Evolutionary conservation across 2,329 filamentous ascomycete species (phyloP).

Genomic region (Elsinoe australis): DNA sequence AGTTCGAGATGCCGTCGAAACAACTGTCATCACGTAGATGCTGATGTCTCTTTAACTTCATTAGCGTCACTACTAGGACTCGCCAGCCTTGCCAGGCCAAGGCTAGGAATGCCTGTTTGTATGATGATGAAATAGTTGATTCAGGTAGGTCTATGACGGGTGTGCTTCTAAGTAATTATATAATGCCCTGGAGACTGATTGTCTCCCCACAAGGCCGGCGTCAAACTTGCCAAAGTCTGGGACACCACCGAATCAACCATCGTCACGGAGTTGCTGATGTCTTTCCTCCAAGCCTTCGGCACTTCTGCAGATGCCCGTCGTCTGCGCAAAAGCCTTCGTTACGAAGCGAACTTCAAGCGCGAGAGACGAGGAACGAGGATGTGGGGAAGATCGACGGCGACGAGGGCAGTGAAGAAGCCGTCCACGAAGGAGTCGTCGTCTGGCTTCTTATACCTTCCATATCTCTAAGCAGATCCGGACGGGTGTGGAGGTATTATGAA

Average conservation of each 20-base stretch:
- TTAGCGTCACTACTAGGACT: slow-evolving; percentile 48
- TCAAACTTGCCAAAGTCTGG: too few species aligned
- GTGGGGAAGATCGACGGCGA: slow-evolving; percentile 64
- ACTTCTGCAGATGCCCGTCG: too few species aligned
- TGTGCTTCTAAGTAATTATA: too few species aligned
- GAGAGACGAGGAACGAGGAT: slow-evolving; percentile 69
- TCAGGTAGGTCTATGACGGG: too few species aligned
- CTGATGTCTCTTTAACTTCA: slow-evolving; percentile 57
- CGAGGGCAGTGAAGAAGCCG: slow-evolving; percentile 69
- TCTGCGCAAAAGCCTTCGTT: too few species aligned
- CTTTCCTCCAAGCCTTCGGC: too few species aligned
- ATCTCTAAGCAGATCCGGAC: slow-evolving; percentile 79
- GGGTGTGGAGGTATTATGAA: slow-evolving; percentile 94
- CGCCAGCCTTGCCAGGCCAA: slow-evolving; percentile 36
- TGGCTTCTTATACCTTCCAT: slow-evolving; percentile 80
- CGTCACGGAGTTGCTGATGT: too few species aligned
- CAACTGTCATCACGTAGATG: slow-evolving; percentile 51
- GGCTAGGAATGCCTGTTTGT: slow-evolving; percentile 51
- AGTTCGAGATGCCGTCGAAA: slow-evolving; percentile 50
- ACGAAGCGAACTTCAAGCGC: too few species aligned
- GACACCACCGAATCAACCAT: too few species aligned
- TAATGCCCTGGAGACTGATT: too few species aligned
- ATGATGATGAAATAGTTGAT: too few species aligned
- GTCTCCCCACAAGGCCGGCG: too few species aligned
- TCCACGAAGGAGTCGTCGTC: slow-evolving; percentile 87